Evolutionary conservation across 1,284 basidiomycete genomes (phyloP).

Genomic region (Bothia castanella): DNA sequence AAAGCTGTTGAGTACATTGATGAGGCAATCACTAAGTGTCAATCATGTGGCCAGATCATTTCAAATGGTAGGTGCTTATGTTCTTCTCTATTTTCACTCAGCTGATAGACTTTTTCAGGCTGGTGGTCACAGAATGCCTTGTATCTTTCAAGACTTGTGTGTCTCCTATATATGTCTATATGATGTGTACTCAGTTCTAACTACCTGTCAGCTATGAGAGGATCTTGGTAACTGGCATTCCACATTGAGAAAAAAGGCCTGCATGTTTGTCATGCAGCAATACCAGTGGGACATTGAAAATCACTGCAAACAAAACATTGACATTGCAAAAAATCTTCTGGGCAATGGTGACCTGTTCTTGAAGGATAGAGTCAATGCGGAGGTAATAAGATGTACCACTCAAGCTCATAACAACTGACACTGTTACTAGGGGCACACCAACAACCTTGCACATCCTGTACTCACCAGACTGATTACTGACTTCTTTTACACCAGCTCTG

Average conservation of each 20-base stretch:
- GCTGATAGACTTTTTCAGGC: background rate
- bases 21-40: background rate
- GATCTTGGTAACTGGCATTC: conserved; percentile 11
- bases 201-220: conserved; percentile 5
- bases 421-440: conserved; percentile 4
- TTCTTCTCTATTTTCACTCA: background rate
- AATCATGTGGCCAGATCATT: background rate
- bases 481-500: conserved; percentile 4
- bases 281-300: conserved; percentile 13
- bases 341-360: conserved; percentile 1
- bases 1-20: conserved; percentile 8
- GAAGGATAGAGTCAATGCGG: conserved; percentile 3
- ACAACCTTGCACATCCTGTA: conserved; percentile 5
- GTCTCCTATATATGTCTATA: background rate
- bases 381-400: conserved; percentile 2
- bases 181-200: background rate
- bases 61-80: conserved; percentile 2
- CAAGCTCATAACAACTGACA: background rate
- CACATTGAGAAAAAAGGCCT: conserved; percentile 8
- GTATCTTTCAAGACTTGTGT: background rate
- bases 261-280: background rate
- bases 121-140: background rate
- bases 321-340: conserved; percentile 3
- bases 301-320: background rate
- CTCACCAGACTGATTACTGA: conserved; percentile 1